A percentile compares a stretch with the other conserved stretches of the same genome.
These are phyloP conservation scores for Canavalia ensiformis DNA, from an alignment of 306 rosid genomes.

Conservation along the genomic window DNA sequence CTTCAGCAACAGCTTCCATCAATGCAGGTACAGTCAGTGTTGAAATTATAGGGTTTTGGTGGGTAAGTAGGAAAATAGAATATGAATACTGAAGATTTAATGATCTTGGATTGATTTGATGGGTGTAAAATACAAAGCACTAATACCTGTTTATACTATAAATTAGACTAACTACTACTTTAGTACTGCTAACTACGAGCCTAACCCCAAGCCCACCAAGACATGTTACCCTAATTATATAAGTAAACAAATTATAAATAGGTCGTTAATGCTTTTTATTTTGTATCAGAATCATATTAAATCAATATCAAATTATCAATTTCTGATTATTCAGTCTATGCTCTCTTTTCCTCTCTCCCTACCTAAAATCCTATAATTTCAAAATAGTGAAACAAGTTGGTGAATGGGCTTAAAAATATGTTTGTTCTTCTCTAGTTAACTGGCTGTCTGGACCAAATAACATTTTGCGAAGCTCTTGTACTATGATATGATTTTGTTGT, in stretches of 20 bases:
- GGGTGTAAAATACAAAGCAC: conserved; percentile 1
- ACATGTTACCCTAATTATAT: neutral
- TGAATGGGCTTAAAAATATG: neutral
- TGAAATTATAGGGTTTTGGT: conserved; percentile 12
- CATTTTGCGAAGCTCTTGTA: neutral
- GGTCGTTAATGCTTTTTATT: neutral
- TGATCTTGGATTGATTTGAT: conserved; percentile 22
- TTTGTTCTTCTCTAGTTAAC: neutral
- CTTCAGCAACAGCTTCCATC: conserved; percentile 58
- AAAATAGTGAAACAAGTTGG: neutral
- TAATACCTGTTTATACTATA: neutral
- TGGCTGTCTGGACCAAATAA: neutral
- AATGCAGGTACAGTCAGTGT: conserved; percentile 50
- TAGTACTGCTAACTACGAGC: neutral
- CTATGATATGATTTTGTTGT: neutral
- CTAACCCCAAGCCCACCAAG: neutral
- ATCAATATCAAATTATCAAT: too few relatives aligned
- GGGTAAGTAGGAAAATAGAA: neutral
- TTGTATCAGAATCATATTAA: too few relatives aligned
- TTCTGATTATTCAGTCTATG: neutral
- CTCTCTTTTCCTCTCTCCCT: too few relatives aligned
- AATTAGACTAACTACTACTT: neutral
- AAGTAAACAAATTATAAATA: neutral
- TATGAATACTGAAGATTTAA: conserved; percentile 2
- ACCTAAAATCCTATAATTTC: too few relatives aligned